Percentiles rank a stretch among this genome's conserved stretches.
These are phyloP conservation scores for Psilocybe sp. DNA, from an alignment of 768 basidiomycete species.

Conservation along the genomic window DNA sequence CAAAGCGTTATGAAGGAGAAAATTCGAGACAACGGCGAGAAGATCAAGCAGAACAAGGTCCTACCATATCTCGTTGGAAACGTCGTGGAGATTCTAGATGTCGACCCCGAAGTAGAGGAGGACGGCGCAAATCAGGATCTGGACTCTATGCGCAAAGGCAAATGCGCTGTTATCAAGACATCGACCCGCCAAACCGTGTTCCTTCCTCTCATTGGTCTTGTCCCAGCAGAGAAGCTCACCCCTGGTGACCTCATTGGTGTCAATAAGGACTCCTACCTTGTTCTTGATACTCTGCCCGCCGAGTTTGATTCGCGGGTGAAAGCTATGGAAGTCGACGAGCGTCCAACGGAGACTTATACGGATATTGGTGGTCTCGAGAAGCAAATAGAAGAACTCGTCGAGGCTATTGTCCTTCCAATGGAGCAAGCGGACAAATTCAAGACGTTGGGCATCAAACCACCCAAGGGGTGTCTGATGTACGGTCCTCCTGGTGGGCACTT, in stretches of 20 bases:
- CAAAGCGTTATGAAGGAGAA: conserved; percentile 97
- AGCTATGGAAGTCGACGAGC: conserved; percentile 99
- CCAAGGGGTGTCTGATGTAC: conserved; percentile 98
- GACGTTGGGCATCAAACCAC: conserved; percentile 94
- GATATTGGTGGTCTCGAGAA: conserved; percentile 99
- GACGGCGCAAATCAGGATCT: conserved; percentile 95
- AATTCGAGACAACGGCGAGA: conserved; percentile 96
- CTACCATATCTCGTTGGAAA: conserved; percentile 97
- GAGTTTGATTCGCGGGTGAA: conserved; percentile 99
- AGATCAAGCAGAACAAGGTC: conserved; percentile 99
- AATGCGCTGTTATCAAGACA: conserved; percentile 99
- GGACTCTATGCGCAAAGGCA: conserved; percentile 94
- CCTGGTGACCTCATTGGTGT: conserved; percentile 97
- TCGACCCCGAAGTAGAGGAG: conserved; percentile 91
- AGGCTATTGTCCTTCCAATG: conserved; percentile 98
- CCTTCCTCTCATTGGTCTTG: conserved; percentile 95
- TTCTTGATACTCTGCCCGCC: conserved; percentile 91
- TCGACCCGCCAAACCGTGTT: conserved; percentile 98
- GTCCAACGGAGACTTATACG: conserved; percentile 95
- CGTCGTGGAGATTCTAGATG: conserved; percentile 96
- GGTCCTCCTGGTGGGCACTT: conserved; percentile 80
- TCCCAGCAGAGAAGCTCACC: conserved; percentile 85
- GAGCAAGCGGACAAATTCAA: conserved; percentile 99
- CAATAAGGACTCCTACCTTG: conserved; percentile 98
- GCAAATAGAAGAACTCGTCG: conserved; percentile 97